phyloP scores from a whole-genome alignment of 2,329 filamentous ascomycete genomes.

The Lasiodiplodia gonubiensis region DNA sequence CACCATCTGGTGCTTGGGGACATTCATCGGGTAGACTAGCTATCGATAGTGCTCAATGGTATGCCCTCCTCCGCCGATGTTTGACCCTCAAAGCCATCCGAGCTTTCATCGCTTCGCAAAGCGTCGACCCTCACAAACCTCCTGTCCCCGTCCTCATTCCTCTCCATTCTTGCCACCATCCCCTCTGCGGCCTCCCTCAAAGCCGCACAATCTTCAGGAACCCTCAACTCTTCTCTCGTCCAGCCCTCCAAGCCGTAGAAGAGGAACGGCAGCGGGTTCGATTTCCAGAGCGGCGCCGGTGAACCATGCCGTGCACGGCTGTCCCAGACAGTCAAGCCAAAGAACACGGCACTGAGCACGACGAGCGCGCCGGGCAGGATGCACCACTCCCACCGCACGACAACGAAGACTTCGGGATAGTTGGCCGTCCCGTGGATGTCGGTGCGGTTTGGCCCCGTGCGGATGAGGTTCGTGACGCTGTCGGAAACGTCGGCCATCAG shows the following conservation, averaged over 20 bases:
- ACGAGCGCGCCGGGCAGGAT: background rate
- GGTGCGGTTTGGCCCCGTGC: background rate
- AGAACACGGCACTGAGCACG: background rate
- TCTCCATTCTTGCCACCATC: background rate
- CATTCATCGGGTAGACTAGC: too few species aligned
- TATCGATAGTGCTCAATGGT: too few species aligned
- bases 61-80: too few species aligned
- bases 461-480: background rate
- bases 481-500: background rate
- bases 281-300: slow-evolving; percentile 11
- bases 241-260: slow-evolving; percentile 1
- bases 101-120: too few species aligned
- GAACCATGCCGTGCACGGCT: background rate
- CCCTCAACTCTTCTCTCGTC: background rate
- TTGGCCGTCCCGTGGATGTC: background rate
- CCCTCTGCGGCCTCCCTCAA: background rate
- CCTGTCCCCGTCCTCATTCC: background rate
- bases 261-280: background rate
- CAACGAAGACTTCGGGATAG: background rate
- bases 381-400: slow-evolving; percentile 15
- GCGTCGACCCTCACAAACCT: too few species aligned
- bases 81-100: too few species aligned
- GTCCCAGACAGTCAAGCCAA: background rate
- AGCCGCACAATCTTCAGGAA: background rate
- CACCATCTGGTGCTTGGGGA: too few species aligned